These are phyloP conservation scores for Austroboletus novae-zelandiae DNA, from an alignment of 1,284 basidiomycete species.

Conservation along the genomic window DNA sequence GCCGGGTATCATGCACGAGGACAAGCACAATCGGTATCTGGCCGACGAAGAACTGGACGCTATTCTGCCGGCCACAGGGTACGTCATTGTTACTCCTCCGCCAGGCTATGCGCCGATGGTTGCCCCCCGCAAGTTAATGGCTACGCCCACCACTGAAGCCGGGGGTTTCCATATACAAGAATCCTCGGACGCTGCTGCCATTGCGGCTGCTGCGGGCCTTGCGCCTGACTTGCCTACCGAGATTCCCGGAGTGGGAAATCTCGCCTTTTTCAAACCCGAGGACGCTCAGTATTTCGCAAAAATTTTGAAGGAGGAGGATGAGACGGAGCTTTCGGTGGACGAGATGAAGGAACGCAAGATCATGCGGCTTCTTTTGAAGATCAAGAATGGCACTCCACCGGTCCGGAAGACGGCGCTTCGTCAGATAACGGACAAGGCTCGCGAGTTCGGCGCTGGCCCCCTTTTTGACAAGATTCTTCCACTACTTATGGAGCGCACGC, in stretches of 20 bases:
- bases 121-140: slow-evolving; percentile 76
- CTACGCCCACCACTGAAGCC: slow-evolving; percentile 67
- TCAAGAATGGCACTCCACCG: slow-evolving; percentile 99
- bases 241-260: slow-evolving; percentile 95
- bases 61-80: slow-evolving; percentile 85
- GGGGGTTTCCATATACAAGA: slow-evolving; percentile 97
- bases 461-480: slow-evolving; percentile 99
- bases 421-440: slow-evolving; percentile 99
- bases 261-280: slow-evolving; percentile 98
- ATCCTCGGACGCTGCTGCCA: slow-evolving; percentile 83
- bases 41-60: slow-evolving; percentile 95
- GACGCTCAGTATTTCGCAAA: slow-evolving; percentile 98
- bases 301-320: slow-evolving; percentile 93
- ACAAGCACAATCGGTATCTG: slow-evolving; percentile 93
- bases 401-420: slow-evolving; percentile 97
- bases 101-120: slow-evolving; percentile 88
- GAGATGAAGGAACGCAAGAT: slow-evolving; percentile 99
- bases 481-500: slow-evolving; percentile 96
- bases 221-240: slow-evolving; percentile 97
- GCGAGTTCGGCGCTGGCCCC: slow-evolving; percentile 98
- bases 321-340: slow-evolving; percentile 93
- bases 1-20: slow-evolving; percentile 79
- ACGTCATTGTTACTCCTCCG: slow-evolving; percentile 90
- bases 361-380: slow-evolving; percentile 98
- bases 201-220: slow-evolving; percentile 86